Conservation (phyloP, 345 rosid species). For the Eucalyptus shirleyi region DNA sequence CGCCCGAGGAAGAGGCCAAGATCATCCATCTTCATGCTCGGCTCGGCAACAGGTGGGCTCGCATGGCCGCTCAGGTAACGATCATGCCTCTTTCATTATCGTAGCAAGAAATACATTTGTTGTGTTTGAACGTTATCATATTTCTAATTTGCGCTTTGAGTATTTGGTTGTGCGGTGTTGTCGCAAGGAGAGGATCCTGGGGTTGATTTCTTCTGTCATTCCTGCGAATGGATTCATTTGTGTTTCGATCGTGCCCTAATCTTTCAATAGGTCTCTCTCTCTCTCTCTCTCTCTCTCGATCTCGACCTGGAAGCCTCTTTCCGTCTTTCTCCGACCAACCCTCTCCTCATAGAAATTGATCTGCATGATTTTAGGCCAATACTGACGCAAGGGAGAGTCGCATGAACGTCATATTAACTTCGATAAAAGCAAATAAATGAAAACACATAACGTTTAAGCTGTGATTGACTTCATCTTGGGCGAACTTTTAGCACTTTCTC, state of each 20-base stretch:
- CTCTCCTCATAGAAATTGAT: neutral
- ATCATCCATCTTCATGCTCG: constrained; percentile 75
- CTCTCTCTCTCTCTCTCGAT: neutral
- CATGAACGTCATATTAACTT: neutral
- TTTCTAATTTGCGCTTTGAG: neutral
- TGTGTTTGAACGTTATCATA: neutral
- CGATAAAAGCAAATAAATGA: neutral
- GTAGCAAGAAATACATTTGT: neutral
- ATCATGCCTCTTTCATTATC: neutral
- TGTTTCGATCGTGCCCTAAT: neutral
- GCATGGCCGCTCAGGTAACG: constrained; percentile 85
- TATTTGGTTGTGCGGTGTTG: neutral
- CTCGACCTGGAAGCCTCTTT: neutral
- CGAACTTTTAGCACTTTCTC: neutral
- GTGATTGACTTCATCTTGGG: neutral
- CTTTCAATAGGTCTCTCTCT: neutral
- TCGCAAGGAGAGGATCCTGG: neutral
- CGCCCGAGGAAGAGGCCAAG: constrained; percentile 55
- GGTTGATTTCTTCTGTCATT: neutral
- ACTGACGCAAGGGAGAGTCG: neutral
- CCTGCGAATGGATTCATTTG: neutral
- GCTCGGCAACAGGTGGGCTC: constrained; percentile 92
- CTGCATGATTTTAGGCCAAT: neutral
- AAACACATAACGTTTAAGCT: neutral
- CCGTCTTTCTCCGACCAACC: neutral